A percentile compares a stretch with the other conserved stretches of the same genome.
These are phyloP conservation scores for Ceratobasidium sp. DNA, from an alignment of 1,284 basidiomycete species.

Conservation along the genomic window DNA sequence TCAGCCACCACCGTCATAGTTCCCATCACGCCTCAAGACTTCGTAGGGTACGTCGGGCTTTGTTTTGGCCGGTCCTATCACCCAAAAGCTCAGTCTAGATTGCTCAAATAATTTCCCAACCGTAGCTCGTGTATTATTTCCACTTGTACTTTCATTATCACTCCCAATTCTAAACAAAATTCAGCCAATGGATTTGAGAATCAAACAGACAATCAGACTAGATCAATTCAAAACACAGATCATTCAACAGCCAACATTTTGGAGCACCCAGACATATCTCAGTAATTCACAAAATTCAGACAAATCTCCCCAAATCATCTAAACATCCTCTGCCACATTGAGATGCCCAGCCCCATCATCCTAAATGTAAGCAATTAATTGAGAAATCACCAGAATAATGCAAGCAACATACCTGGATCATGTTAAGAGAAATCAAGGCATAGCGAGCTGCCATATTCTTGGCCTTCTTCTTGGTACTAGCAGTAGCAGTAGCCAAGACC, in stretches of 20 bases:
- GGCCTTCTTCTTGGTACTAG: conserved; percentile 42
- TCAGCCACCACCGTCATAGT: conserved; percentile 14
- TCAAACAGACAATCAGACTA: not conserved
- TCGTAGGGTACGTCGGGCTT: conserved; percentile 12
- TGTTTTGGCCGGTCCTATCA: not conserved
- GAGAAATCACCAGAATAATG: conserved; percentile 2
- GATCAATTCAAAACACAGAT: not conserved
- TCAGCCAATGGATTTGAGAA: not conserved
- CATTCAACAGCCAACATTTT: not conserved
- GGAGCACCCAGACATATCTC: not conserved
- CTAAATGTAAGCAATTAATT: conserved; percentile 5
- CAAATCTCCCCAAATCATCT: conserved; percentile 9
- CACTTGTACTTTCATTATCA: not conserved
- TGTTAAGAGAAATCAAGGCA: conserved; percentile 5
- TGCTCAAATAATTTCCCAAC: not conserved
- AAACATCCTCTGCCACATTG: conserved; percentile 1
- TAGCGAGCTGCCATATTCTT: conserved; percentile 42
- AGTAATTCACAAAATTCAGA: not conserved
- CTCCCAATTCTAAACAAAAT: not conserved
- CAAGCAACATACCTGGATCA: conserved; percentile 28
- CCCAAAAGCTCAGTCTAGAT: not conserved
- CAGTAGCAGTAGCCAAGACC: conserved; percentile 18
- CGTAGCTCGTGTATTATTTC: not conserved
- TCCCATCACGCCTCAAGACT: conserved; percentile 1
- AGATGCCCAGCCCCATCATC: not conserved